Percentiles rank a stretch among this genome's conserved stretches.
Conservation (phyloP, 257 asterid species). For the Eustoma russellianum region DNA sequence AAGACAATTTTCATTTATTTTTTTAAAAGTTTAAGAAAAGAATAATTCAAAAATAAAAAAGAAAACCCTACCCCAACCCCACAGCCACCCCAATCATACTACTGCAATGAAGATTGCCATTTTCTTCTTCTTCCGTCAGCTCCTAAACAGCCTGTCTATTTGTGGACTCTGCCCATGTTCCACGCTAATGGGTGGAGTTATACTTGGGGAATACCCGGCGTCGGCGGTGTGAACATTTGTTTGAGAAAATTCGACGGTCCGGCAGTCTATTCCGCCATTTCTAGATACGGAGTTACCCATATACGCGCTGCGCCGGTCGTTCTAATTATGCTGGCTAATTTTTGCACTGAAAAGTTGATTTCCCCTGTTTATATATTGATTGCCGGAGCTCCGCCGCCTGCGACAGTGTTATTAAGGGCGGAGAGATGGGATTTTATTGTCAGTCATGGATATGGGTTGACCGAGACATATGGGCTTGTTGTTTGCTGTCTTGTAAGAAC, state of each 20-base stretch:
- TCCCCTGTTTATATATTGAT: constrained; percentile 43
- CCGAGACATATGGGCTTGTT: constrained; percentile 71
- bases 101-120: no score
- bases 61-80: no score
- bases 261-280: constrained; percentile 30
- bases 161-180: constrained; percentile 94
- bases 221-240: constrained; percentile 56
- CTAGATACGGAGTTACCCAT: constrained; percentile 47
- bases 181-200: constrained; percentile 85
- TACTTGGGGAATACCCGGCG: constrained; percentile 82
- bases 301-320: constrained; percentile 93
- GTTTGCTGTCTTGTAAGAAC: constrained; percentile 51
- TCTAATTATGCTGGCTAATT: constrained; percentile 46
- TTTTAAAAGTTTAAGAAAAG: no score
- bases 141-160: constrained; percentile 49
- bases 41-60: no score
- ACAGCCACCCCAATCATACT: no score
- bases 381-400: constrained; percentile 79
- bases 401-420: constrained; percentile 43
- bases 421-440: constrained; percentile 57
- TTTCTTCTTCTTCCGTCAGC: no score
- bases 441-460: constrained; percentile 67
- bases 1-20: no score
- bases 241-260: constrained; percentile 54
- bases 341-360: constrained; percentile 19